These are phyloP conservation scores for Phytophthora melonis DNA, from an alignment of 352 stramenopile genomes.

Conservation along the genomic window DNA sequence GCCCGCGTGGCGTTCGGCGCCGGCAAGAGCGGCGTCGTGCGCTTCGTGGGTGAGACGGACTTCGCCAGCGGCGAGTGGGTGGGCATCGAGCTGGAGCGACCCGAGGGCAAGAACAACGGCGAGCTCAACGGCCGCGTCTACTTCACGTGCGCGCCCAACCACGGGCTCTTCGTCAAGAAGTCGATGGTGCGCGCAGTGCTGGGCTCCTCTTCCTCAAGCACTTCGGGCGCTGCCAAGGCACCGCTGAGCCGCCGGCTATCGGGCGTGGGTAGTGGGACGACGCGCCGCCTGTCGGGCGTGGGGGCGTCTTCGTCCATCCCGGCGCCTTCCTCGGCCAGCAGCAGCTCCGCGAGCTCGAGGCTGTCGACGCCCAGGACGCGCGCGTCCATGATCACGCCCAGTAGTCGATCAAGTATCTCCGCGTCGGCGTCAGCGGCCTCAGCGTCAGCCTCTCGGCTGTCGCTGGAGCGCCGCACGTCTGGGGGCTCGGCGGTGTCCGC, in stretches of 20 bases:
- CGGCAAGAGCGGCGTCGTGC: conserved; percentile 78
- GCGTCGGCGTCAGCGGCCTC: conserved; percentile 1
- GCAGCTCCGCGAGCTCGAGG: conserved; percentile 18
- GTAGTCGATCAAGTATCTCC: conserved; percentile 17
- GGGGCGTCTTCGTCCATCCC: conserved; percentile 18
- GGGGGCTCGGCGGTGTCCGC: conserved; percentile 3
- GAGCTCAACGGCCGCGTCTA: conserved; percentile 85
- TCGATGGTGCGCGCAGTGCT: conserved; percentile 46
- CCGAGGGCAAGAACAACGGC: conserved; percentile 89
- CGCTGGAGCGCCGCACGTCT: conserved; percentile 39
- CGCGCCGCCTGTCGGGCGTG: conserved; percentile 12
- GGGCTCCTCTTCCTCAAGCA: conserved; percentile 9
- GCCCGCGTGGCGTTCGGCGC: conserved; percentile 69
- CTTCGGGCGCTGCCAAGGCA: conserved; percentile 39
- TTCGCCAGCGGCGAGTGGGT: conserved; percentile 85
- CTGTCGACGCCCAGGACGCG: conserved; percentile 22
- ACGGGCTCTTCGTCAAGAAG: conserved; percentile 81
- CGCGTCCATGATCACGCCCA: conserved; percentile 33
- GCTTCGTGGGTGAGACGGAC: conserved; percentile 82
- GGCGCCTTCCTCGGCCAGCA: not conserved
- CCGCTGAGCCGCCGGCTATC: conserved; percentile 49
- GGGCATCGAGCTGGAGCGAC: conserved; percentile 79
- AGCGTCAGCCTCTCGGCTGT: conserved; percentile 30
- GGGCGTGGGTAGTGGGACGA: conserved; percentile 21
- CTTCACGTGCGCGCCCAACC: conserved; percentile 77